Conservation (phyloP, 352 stramenopile genomes). For the Salisapilia sapeloensis region DNA sequence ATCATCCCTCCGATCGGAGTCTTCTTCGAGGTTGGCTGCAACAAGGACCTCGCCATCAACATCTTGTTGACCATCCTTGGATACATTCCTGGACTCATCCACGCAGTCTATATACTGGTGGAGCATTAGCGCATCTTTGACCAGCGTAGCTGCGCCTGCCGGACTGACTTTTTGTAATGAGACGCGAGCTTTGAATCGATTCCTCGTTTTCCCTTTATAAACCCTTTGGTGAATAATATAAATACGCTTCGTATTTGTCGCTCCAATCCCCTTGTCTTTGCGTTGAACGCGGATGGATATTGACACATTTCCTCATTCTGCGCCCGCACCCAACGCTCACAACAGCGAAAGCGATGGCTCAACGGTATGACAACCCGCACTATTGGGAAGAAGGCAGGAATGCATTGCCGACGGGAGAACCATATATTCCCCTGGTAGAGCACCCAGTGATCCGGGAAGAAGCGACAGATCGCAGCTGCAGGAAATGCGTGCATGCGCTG, state of each 20-base stretch:
- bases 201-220: slow-evolving; percentile 13
- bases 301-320: slow-evolving; percentile 1
- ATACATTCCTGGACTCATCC: slow-evolving; percentile 51
- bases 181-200: slow-evolving; percentile 3
- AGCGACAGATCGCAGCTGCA: slow-evolving; percentile 7
- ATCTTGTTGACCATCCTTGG: slow-evolving; percentile 42
- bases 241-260: neutral
- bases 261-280: neutral
- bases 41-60: slow-evolving; percentile 47
- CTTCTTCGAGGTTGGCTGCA: slow-evolving; percentile 44
- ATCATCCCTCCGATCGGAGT: slow-evolving; percentile 42
- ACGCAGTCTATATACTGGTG: slow-evolving; percentile 57
- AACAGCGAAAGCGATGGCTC: slow-evolving; percentile 4
- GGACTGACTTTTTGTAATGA: no score
- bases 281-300: slow-evolving; percentile 2
- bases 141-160: no score
- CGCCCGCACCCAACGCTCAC: neutral
- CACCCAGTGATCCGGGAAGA: no score
- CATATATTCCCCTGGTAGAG: no score
- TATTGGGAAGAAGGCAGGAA: neutral
- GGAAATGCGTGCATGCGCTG: slow-evolving; percentile 25
- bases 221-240: neutral
- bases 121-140: slow-evolving; percentile 18
- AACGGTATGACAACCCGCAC: slow-evolving; percentile 5
- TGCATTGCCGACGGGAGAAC: neutral